phyloP scores from a whole-genome alignment of 352 stramenopile genomes.

The Pythium rhizo-oryzae region DNA sequence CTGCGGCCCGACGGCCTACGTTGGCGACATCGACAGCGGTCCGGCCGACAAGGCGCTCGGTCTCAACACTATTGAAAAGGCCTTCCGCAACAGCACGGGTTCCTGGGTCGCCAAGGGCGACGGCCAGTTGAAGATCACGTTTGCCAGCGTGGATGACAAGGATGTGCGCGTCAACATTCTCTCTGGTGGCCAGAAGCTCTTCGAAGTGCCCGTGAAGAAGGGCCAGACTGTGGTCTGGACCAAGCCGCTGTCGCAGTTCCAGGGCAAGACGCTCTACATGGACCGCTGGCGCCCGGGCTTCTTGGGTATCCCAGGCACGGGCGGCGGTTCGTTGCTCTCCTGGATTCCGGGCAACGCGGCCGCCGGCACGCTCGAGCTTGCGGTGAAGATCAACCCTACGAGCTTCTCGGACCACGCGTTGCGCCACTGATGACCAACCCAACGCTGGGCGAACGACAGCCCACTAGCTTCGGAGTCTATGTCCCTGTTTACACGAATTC shows the following conservation, averaged over 20 bases:
- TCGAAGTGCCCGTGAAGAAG: conserved; percentile 42
- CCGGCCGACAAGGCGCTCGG: conserved; percentile 44
- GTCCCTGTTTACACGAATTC: too few species aligned
- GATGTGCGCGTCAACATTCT: conserved; percentile 60
- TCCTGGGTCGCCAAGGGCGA: not conserved
- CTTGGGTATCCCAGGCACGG: conserved; percentile 54
- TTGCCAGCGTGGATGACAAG: conserved; percentile 47
- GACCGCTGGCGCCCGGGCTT: conserved; percentile 75
- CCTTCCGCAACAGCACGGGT: conserved; percentile 38
- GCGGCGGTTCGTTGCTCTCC: conserved; percentile 62
- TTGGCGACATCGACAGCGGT: conserved; percentile 63
- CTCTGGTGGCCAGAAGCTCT: conserved; percentile 48
- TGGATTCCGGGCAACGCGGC: conserved; percentile 50
- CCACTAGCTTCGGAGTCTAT: too few species aligned
- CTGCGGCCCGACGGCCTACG: conserved; percentile 46
- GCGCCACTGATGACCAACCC: not conserved
- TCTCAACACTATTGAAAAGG: conserved; percentile 40
- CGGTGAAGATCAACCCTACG: conserved; percentile 44
- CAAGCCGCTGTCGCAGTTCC: conserved; percentile 33
- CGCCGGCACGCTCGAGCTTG: conserved; percentile 43
- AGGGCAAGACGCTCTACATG: conserved; percentile 75
- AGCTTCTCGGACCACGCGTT: conserved; percentile 9
- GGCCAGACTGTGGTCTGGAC: conserved; percentile 44
- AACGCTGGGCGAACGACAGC: too few species aligned
- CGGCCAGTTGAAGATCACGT: conserved; percentile 49